Base-by-base conservation (phyloP, 768 basidiomycete species). In the Lactarius indigo region DNA sequence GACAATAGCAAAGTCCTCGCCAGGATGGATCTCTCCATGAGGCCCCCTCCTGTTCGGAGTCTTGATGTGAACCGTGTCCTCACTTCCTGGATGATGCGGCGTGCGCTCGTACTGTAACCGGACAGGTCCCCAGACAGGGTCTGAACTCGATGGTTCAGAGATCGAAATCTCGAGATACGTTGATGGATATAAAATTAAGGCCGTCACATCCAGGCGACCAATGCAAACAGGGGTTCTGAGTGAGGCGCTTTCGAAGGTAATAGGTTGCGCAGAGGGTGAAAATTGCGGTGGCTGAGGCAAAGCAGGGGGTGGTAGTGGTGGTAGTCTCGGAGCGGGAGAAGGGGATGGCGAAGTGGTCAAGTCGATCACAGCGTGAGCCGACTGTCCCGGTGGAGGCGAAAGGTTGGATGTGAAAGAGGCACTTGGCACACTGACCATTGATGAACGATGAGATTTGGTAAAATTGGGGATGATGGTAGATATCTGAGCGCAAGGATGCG, bases 171-270 rank as follows among this genome's bases (percentile, higher is more conserved):
- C 74, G 41, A 94, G 77, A 75, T 92, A 94, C 33, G 83, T 73
- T 20, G 90, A 84, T 9, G 90, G 92, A 75, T 93, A 92, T n/a
- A 94, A 81, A 39, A 96, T 86, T 31, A 96, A 84, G 17, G 92
- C 93, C 20, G 90, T 92, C 23, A 88, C 88, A n/a, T 82, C 81
- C 41, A 96, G 81, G 65, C 91, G 89, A 1, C 94, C 94, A 57
- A 96, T 94, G 75, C 94, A 96, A 61, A 96, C 87, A 18, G 92
- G 90, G 0, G 90, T 91, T 78, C 88, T 91, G 17, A 89, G 90
- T 7, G 89, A 82, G 20, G 91, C 76, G 55, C 91, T 88, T 10
- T 80, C 78, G 3, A 86, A 84, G 2, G 87, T 77, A 33, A 71
- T 63, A 41, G 44, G 64, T 47, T 61, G 64, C 5, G 52, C 15